A percentile compares a stretch with the other conserved stretches of the same genome.
phyloP scores from a whole-genome alignment of 75 land plant genomes.

The Sequoiadendron giganteum region DNA sequence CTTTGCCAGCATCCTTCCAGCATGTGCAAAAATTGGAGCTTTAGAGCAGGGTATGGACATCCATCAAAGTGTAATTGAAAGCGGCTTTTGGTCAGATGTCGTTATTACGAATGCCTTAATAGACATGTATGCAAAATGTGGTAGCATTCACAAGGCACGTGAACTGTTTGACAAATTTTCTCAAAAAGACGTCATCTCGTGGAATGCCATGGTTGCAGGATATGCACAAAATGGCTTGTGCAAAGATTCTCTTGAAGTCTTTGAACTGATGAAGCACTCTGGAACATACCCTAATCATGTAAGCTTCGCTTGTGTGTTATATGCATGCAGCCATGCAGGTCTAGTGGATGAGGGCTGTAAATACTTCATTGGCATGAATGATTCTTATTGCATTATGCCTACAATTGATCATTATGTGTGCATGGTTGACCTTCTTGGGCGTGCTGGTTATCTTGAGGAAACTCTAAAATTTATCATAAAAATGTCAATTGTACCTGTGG shows the following conservation, averaged over 20 bases:
- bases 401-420: slow-evolving; percentile 23
- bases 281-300: slow-evolving; percentile 12
- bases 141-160: slow-evolving; percentile 23
- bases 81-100: slow-evolving; percentile 10
- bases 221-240: slow-evolving; percentile 19
- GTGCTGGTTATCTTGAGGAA: slow-evolving; percentile 18
- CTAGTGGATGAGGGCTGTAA: slow-evolving; percentile 18
- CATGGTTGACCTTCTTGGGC: slow-evolving; percentile 28
- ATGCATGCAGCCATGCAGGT: slow-evolving; percentile 31
- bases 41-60: slow-evolving; percentile 23
- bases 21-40: slow-evolving; percentile 25
- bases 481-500: slow-evolving; percentile 59
- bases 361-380: slow-evolving; percentile 15
- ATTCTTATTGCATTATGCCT: slow-evolving; percentile 14
- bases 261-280: slow-evolving; percentile 6
- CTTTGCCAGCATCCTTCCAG: slow-evolving; percentile 28
- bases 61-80: slow-evolving; percentile 14
- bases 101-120: slow-evolving; percentile 34
- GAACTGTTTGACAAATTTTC: slow-evolving; percentile 17
- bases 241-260: slow-evolving; percentile 18
- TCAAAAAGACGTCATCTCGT: slow-evolving; percentile 27
- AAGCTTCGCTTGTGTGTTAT: slow-evolving; percentile 15
- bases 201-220: slow-evolving; percentile 22
- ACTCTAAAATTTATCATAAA: slow-evolving; percentile 17
- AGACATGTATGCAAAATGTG: slow-evolving; percentile 50